Conservation (phyloP, 306 rosid species). For the Alnus glutinosa region DNA sequence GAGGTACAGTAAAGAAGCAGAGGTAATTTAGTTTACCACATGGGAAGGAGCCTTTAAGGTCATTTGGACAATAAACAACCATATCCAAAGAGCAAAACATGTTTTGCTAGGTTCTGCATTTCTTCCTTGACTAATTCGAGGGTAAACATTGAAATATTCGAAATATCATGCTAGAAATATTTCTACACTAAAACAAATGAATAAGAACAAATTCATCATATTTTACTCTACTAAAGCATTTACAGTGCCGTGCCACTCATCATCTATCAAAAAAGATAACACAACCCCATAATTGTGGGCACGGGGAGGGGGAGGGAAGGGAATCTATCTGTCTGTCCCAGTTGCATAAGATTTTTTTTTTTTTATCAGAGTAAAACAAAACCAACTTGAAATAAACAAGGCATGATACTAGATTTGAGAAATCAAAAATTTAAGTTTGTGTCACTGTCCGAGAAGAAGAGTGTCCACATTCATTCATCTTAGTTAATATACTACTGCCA, state of each 20-base stretch:
- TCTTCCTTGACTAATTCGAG: too few species aligned
- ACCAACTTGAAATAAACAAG: constrained; percentile 14
- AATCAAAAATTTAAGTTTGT: neutral
- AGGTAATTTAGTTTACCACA: neutral
- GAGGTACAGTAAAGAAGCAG: neutral
- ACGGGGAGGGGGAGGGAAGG: neutral
- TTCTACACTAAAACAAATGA: neutral
- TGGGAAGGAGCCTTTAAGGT: neutral
- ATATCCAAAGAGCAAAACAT: too few species aligned
- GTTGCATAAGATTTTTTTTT: neutral
- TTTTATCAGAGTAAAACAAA: neutral
- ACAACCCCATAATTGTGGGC: constrained; percentile 6
- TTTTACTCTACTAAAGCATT: neutral
- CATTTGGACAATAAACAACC: neutral
- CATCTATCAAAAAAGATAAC: neutral
- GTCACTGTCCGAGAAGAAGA: constrained; percentile 22
- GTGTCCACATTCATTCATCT: constrained; percentile 28
- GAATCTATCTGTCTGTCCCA: constrained; percentile 8
- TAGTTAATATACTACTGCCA: neutral
- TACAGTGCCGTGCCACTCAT: neutral
- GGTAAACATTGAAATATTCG: too few species aligned
- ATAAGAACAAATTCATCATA: neutral
- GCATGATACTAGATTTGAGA: neutral
- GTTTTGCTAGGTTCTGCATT: neutral
- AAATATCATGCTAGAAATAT: too few species aligned